phyloP scores from a whole-genome alignment of 108 stramenopile genomes.

The Skeletonema marinoi region DNA sequence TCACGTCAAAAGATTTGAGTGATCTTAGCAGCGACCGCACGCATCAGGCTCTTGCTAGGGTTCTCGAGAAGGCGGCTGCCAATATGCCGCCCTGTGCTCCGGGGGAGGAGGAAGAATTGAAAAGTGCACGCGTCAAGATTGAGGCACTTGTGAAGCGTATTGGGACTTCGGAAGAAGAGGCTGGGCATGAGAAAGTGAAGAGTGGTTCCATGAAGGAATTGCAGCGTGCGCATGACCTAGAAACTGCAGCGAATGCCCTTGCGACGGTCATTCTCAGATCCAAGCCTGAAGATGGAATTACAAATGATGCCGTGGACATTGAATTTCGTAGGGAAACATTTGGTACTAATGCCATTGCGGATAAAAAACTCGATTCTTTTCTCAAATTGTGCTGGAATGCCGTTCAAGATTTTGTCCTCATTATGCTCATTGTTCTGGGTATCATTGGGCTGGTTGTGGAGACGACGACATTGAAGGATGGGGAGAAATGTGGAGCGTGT shows the following conservation, averaged over 20 bases:
- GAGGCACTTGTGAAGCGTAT: constrained; percentile 60
- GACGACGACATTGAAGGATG: constrained; percentile 63
- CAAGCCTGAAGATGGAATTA: constrained; percentile 68
- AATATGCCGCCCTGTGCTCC: constrained; percentile 15
- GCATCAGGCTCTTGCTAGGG: constrained; percentile 53
- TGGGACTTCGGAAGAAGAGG: constrained; percentile 47
- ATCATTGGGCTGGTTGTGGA: constrained; percentile 85
- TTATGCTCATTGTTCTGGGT: constrained; percentile 91
- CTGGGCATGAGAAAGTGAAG: constrained; percentile 25
- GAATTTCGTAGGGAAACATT: constrained; percentile 67
- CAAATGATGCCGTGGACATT: constrained; percentile 54
- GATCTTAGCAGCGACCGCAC: constrained; percentile 64
- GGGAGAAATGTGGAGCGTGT: constrained; percentile 67
- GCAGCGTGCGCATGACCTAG: constrained; percentile 6
- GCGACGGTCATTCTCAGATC: constrained; percentile 67
- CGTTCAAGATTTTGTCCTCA: constrained; percentile 91
- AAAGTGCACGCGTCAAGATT: constrained; percentile 30
- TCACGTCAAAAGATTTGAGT: constrained; percentile 54
- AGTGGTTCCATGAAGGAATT: constrained; percentile 42
- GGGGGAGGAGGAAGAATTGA: constrained; percentile 19
- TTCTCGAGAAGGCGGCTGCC: constrained; percentile 64
- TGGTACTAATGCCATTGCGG: constrained; percentile 75
- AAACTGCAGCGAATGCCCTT: constrained; percentile 62
- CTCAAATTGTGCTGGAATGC: constrained; percentile 88
- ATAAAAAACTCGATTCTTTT: constrained; percentile 77